phyloP scores from a whole-genome alignment of 179 eudicot genomes.

The Pouteria campechiana region DNA sequence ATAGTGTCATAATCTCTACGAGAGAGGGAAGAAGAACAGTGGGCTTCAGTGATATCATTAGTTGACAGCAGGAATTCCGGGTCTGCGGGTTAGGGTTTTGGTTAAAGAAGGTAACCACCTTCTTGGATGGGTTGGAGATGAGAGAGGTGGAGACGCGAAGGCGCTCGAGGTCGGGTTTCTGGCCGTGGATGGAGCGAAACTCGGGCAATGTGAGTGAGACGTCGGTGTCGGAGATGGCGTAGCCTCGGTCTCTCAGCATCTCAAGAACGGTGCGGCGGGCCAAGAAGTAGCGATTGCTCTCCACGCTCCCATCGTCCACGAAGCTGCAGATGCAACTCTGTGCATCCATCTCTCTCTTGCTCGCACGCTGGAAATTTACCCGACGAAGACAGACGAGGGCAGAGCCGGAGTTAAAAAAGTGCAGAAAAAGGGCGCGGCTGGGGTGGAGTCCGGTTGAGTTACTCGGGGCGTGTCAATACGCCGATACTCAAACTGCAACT shows the following conservation, averaged over 20 bases:
- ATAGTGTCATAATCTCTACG: too few species aligned
- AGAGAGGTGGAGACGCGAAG: slow-evolving; percentile 49
- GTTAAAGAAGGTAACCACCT: slow-evolving; percentile 37
- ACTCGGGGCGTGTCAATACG: too few species aligned
- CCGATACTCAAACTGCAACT: too few species aligned
- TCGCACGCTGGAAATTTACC: too few species aligned
- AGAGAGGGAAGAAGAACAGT: too few species aligned
- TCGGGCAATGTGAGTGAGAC: slow-evolving; percentile 39
- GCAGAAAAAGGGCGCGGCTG: too few species aligned
- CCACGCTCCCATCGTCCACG: slow-evolving; percentile 20
- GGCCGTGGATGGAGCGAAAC: slow-evolving; percentile 46
- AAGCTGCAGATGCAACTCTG: slow-evolving; percentile 17
- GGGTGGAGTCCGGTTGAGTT: too few species aligned
- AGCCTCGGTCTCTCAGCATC: slow-evolving; percentile 51
- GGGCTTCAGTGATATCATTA: too few species aligned
- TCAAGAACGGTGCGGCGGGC: slow-evolving; percentile 24
- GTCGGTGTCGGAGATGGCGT: slow-evolving; percentile 40
- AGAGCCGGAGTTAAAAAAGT: too few species aligned
- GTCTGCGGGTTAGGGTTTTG: too few species aligned
- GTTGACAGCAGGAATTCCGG: too few species aligned
- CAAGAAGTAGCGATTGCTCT: slow-evolving; percentile 27
- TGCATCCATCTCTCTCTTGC: neutral
- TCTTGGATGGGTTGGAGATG: slow-evolving; percentile 38
- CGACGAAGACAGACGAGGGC: too few species aligned
- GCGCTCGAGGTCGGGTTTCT: slow-evolving; percentile 47